Base-by-base conservation (phyloP, 148 eudicot species). In the Vaccinium myrtillus region DNA sequence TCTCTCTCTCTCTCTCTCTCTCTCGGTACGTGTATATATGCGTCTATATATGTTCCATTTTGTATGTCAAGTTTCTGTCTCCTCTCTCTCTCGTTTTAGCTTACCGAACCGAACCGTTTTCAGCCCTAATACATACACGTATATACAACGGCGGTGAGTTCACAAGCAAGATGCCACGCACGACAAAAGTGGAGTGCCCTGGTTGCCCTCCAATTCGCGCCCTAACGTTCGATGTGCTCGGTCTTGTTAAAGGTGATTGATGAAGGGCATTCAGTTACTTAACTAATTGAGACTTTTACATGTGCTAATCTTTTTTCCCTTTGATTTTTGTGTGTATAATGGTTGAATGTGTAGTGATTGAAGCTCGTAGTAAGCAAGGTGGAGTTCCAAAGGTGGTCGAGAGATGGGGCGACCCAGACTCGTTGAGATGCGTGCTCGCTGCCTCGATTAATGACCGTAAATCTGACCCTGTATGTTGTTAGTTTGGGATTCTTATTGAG, bases 131-230 rank as follows among this genome's bases (percentile, higher is more conserved):
- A 19, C 53, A 46, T 2, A 43, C 2, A 43, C 13, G 6, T 11
- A 14, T 8, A 12, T 8, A 77, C 8, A 12, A 36, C 5, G 27
- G 25, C 51, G 39, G 30, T 23, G 39, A 36, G 32, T 77, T 21
- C 36, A 49, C 39, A 70, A 63, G 71, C 50, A 83, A 83, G 43
- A 97, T 97, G 99, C 99, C 99, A 36, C 91, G 99, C 32, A 93
- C 99, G n/a, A 94, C 92, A 1, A 91, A 88, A 23, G 36, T 95
- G 3, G 99, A 95, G 84, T 84, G 87, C 81, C 93, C 98, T 4
- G 98, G 98, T 71, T 97, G 99, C 89, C 99, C 99, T 4, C 92
- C 98, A 3, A 70, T 97, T 32, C 88, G 98, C 83, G 98, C 99
- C 83, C 90, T 97, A 23, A 89, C 99, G 10, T 93, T 90, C 83